Evolutionary conservation across 495 filamentous ascomycete species (phyloP).

Genomic region (Lentithecium fluviatile): DNA sequence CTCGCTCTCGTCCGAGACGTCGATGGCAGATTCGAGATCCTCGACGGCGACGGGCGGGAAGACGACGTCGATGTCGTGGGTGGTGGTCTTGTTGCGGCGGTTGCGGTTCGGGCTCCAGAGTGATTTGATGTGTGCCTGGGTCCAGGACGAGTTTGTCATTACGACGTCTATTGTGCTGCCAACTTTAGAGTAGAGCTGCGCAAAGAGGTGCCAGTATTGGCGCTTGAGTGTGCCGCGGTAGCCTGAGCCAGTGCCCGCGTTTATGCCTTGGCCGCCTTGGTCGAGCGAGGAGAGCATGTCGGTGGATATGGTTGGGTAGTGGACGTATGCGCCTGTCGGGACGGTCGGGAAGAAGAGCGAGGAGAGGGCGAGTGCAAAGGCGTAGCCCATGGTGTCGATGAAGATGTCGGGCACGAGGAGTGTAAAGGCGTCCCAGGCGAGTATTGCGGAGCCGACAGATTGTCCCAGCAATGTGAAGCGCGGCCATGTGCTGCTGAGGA

Average conservation of each 20-base stretch:
- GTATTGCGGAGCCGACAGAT: constrained; percentile 77
- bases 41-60: constrained; percentile 90
- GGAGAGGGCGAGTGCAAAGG: constrained; percentile 78
- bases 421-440: constrained; percentile 91
- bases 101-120: constrained; percentile 69
- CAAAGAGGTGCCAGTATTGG: constrained; percentile 84
- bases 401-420: constrained; percentile 91
- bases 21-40: constrained; percentile 70
- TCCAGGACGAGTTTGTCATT: constrained; percentile 97
- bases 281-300: constrained; percentile 88
- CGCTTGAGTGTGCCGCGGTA: constrained; percentile 65
- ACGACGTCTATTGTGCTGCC: constrained; percentile 83
- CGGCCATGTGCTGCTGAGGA: constrained; percentile 80
- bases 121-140: constrained; percentile 73
- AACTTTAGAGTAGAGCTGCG: constrained; percentile 73
- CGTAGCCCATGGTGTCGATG: constrained; percentile 97
- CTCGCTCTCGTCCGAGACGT: constrained; percentile 66
- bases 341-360: constrained; percentile 79
- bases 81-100: constrained; percentile 44
- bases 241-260: constrained; percentile 76
- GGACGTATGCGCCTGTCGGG: constrained; percentile 90
- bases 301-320: constrained; percentile 97
- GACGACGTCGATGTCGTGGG: constrained; percentile 62
- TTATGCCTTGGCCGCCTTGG: constrained; percentile 67
- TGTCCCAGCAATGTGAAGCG: constrained; percentile 94